Base-by-base conservation (phyloP, 2,329 filamentous ascomycete genomes). In the Epichloe sylvatica region DNA sequence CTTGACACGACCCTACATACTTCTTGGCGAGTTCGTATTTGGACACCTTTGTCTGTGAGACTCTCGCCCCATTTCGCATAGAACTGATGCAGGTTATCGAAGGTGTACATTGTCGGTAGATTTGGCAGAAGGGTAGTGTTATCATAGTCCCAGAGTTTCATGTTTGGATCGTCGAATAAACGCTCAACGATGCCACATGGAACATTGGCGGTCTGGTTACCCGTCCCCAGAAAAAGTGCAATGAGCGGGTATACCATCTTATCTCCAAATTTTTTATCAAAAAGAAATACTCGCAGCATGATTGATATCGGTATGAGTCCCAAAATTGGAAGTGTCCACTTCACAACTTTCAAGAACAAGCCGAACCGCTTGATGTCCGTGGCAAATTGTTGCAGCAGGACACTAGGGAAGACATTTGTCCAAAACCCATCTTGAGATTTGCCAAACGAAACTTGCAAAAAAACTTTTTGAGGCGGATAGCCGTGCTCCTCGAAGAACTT, bases 131-230 rank as follows among this genome's bases (percentile, higher is more conserved):
- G 63, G 0, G 72, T 77, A 43, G 76, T 69, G 0, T 68, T 57
- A 46, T 80, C 76, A 54, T 78, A 80, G 30, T 76, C 67, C 77
- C 77, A 81, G 8, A 81, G 66, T 52, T 74, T 74, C 70, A 78
- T 76, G 49, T 76, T 76, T 0, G 75, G 75, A 50, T 77, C 74
- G 51, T 77, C 67, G 46, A 78, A 80, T 0, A 82, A 62, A 4
- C 77, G 66, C 59, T 81, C 77, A 4, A 88, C 69, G 35, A 88
- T 80, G 23, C 83, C 81, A 40, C 75, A 77, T 0, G 83, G 79
- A 0, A 88, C 83, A 54, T 86, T 79, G 0, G 83, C 78, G 0
- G 83, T 84, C 57, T 85, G 81, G 55, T 88, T 88, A 1, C 84
- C 83, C 0, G 84, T 87, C 0, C 84, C 84, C 0, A 88, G 69